These are phyloP conservation scores for Elongisporangium anandrum DNA, from an alignment of 352 stramenopile species.

Conservation along the genomic window DNA sequence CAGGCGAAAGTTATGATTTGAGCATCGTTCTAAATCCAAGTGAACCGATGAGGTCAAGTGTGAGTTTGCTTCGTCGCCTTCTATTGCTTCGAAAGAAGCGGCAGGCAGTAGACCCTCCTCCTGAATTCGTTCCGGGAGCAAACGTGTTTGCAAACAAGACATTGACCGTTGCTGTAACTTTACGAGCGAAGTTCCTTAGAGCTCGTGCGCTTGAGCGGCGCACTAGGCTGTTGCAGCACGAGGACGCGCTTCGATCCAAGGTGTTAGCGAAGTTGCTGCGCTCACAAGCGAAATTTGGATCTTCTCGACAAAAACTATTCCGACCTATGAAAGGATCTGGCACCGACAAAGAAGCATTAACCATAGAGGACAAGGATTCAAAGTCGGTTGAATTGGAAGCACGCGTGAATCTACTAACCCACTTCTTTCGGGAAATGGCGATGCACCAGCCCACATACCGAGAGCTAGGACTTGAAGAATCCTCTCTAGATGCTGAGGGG, in stretches of 20 bases:
- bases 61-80: slow-evolving; percentile 27
- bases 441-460: slow-evolving; percentile 22
- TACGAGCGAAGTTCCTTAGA: slow-evolving; percentile 46
- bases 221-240: slow-evolving; percentile 16
- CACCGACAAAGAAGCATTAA: background rate
- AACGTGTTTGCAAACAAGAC: slow-evolving; percentile 25
- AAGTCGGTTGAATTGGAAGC: slow-evolving; percentile 9
- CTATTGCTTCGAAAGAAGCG: slow-evolving; percentile 35
- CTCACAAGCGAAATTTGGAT: slow-evolving; percentile 5
- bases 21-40: background rate
- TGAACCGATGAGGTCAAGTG: slow-evolving; percentile 5
- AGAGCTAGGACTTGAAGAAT: slow-evolving; percentile 13
- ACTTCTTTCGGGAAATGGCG: slow-evolving; percentile 59
- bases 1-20: background rate
- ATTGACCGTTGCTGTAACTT: slow-evolving; percentile 22
- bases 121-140: slow-evolving; percentile 28
- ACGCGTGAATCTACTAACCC: slow-evolving; percentile 19
- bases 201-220: slow-evolving; percentile 29
- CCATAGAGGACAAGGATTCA: background rate
- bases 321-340: background rate
- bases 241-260: slow-evolving; percentile 16
- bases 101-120: slow-evolving; percentile 19
- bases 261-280: slow-evolving; percentile 11
- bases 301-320: slow-evolving; percentile 1
- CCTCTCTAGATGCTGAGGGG: slow-evolving; percentile 8